Evolutionary conservation across 371 early-diverging fungal genomes (phyloP), one percentile per base, ranked within the genome.

Genomic region (Thermomucor indicae-seudaticae): DNA sequence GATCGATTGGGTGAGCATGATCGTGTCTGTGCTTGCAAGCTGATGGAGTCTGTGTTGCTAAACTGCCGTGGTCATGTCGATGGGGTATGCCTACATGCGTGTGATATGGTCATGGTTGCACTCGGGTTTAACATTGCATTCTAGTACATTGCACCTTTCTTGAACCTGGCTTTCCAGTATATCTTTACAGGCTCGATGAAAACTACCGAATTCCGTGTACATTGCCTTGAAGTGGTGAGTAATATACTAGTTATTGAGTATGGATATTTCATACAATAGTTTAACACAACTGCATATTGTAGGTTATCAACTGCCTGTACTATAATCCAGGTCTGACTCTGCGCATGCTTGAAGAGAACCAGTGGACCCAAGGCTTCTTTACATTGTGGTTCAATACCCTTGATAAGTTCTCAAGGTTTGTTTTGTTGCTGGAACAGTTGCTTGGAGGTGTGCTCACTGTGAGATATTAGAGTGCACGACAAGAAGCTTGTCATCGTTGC

Each of bases 401-500:
- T 20, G 79, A 78, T 35, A 74, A 78, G 49, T 90, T 95, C 60
- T 59, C 76, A 7, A 67, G 81, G 75, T 71, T 47, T 28, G 51
- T 1, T 32, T 10, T 12, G 10, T 47, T 34, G 22, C 11, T 47
- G 34, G 20, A 47, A 22, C 20, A 0, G 3, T 11, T 12, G 25
- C 17, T 12, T 20, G 34, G 20, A 43, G 0, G 17, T n/a, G 6
- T 39, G 6, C 8, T 24, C 50, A 43, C 7, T 32, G 32, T 8
- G 14, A 32, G 14, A 32, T 32, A 14, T 32, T 41, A 78, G 94
- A 43, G 96, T 96, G 5, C 92, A 94, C 59, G 97, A 96, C 72
- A 95, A 92, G 79, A 91, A 90, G 71, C 78, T 95, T 12, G 78
- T 80, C 8, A 89, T 96, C 39, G 60, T 91, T 31, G 80, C 93